Base-by-base conservation (phyloP, 139 green algal species). In the Chlamydomonas incerta region DNA sequence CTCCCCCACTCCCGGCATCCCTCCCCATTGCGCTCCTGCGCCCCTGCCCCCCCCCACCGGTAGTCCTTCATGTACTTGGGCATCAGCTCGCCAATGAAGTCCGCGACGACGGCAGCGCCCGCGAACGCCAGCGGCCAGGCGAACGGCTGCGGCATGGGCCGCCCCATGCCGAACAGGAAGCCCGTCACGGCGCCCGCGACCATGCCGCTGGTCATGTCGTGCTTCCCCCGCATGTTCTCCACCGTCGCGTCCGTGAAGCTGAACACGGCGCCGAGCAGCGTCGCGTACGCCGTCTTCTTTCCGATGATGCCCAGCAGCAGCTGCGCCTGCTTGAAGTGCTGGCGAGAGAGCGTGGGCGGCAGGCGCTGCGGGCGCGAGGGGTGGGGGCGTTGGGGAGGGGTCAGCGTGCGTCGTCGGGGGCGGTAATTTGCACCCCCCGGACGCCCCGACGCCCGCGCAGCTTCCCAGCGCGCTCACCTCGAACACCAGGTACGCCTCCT, bases 401-500 rank as follows among this genome's bases (percentile, higher is more conserved):
- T 13, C 23, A 34, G 24, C 9, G 24, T 34, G n/a, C n/a, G n/a
- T n/a, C n/a, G n/a, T n/a, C n/a, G n/a, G n/a, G n/a, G n/a, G n/a
- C n/a, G n/a, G n/a, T n/a, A n/a, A n/a, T n/a, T n/a, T n/a, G n/a
- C n/a, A n/a, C n/a, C n/a, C n/a, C n/a, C n/a, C n/a, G n/a, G n/a
- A n/a, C n/a, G n/a, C n/a, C n/a, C n/a, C n/a, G n/a, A n/a, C n/a
- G 10, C n/a, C 29, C n/a, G 11, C 14, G 28, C 21, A 65, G n/a
- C 17, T 23, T 33, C 14, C 23, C 23, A 35, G 31, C 33, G 20
- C 60, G 15, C 66, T 33, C 68, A 88, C 88, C 88, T 91, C 80
- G 34, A 91, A 91, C 10, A 72, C 86, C 57, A 88, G 60, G 46
- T 80, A 89, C 0, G 88, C 88, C 80, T 91, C 88, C 69, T 91